Conservation (phyloP, 331 rosid species). For the Rosa hybrid region DNA sequence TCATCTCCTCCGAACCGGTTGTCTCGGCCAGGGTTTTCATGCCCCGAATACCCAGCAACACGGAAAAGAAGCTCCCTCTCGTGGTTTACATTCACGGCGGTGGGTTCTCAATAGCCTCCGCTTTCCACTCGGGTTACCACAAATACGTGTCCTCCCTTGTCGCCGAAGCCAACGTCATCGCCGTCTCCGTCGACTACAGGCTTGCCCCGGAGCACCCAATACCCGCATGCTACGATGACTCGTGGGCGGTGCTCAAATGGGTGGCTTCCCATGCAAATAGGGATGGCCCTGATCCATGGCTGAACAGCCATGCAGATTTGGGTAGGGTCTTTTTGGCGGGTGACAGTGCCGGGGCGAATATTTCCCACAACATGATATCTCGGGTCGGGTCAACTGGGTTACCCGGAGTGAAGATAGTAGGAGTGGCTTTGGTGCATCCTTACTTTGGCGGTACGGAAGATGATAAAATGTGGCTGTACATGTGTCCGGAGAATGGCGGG, state of each 20-base stretch:
- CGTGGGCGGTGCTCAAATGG: constrained; percentile 62
- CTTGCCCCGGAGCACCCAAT: constrained; percentile 67
- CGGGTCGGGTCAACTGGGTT: constrained; percentile 16
- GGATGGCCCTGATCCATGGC: constrained; percentile 50
- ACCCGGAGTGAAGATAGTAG: constrained; percentile 28
- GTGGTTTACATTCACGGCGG: constrained; percentile 71
- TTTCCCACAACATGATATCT: constrained; percentile 45
- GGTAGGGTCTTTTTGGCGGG: constrained; percentile 47
- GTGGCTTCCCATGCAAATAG: constrained; percentile 30
- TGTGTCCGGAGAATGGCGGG: constrained; percentile 42
- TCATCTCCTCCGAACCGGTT: constrained; percentile 40
- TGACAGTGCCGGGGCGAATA: constrained; percentile 69
- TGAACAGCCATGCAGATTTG: constrained; percentile 48
- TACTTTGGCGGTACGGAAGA: constrained; percentile 39
- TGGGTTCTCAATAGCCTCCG: constrained; percentile 48
- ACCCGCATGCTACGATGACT: constrained; percentile 57
- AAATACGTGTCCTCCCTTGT: constrained; percentile 31
- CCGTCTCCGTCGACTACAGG: constrained; percentile 53
- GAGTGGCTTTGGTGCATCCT: constrained; percentile 54
- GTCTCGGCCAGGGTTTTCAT: constrained; percentile 52
- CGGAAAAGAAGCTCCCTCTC: constrained; percentile 44
- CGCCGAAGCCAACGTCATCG: constrained; percentile 37
- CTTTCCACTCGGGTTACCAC: constrained; percentile 45
- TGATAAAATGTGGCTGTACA: constrained; percentile 30
- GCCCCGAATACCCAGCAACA: constrained; percentile 26